Percentiles rank a stretch among this genome's conserved stretches.
These are phyloP conservation scores for Exobasidium cylindrosporum DNA, from an alignment of 1,284 basidiomycete species.

Conservation along the genomic window DNA sequence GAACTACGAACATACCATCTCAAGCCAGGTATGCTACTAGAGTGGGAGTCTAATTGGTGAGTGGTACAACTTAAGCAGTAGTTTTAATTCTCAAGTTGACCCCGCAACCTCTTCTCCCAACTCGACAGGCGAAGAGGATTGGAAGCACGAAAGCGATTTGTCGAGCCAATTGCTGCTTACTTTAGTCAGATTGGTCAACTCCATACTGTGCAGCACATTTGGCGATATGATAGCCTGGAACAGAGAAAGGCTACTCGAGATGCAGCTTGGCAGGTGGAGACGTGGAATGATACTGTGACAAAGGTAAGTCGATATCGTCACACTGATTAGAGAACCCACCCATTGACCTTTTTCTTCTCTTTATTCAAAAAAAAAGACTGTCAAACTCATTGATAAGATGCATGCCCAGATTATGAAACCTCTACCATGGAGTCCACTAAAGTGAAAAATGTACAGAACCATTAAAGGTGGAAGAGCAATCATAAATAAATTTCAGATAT, in stretches of 20 bases:
- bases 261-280: conserved; percentile 52
- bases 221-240: conserved; percentile 50
- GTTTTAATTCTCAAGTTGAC: no score
- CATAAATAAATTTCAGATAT: no score
- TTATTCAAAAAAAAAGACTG: conserved; percentile 41
- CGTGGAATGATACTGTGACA: conserved; percentile 51
- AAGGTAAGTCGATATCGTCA: conserved; percentile 1
- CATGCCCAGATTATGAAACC: conserved; percentile 52
- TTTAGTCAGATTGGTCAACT: conserved; percentile 47
- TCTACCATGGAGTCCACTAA: conserved; percentile 29
- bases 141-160: conserved; percentile 47
- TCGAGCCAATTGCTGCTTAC: conserved; percentile 51
- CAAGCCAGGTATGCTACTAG: conserved; percentile 46
- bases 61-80: no score
- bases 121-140: conserved; percentile 38
- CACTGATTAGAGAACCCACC: no score
- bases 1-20: conserved; percentile 51
- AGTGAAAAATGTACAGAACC: no score
- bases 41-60: conserved; percentile 51
- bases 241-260: conserved; percentile 50
- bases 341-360: background rate
- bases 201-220: conserved; percentile 53
- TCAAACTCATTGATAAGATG: conserved; percentile 52
- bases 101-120: no score
- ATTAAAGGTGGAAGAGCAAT: no score